These are phyloP conservation scores for Yamagishiella unicocca DNA, from an alignment of 139 green algal genomes.

Conservation along the genomic window DNA sequence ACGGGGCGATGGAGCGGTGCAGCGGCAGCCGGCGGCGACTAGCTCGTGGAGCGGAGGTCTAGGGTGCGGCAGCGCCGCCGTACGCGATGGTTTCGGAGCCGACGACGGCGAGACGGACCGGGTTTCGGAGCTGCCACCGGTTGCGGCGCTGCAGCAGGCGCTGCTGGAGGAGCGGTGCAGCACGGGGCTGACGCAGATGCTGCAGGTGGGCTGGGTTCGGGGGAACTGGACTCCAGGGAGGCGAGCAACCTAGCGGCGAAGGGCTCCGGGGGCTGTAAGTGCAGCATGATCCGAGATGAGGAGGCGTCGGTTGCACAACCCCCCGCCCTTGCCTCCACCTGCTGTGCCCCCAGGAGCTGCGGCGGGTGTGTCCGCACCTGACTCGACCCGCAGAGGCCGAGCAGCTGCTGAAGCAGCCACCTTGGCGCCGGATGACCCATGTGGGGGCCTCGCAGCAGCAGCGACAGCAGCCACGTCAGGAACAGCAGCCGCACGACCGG, in stretches of 20 bases:
- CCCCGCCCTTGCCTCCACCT: not conserved
- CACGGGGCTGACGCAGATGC: not conserved
- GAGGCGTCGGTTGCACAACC: too few species aligned
- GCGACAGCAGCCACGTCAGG: not conserved
- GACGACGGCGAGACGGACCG: not conserved
- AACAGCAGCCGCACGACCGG: constrained; percentile 8
- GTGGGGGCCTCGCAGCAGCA: too few species aligned
- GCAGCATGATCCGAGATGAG: too few species aligned
- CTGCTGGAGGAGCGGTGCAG: not conserved
- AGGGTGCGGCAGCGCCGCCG: too few species aligned
- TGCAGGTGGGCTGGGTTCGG: not conserved
- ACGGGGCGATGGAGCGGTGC: too few species aligned
- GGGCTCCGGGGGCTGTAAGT: not conserved
- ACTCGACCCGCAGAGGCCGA: not conserved
- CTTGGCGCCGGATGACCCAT: too few species aligned
- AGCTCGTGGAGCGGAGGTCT: too few species aligned
- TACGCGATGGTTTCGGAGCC: too few species aligned
- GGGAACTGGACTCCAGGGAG: not conserved
- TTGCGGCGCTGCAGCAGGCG: not conserved
- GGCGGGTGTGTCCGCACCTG: not conserved
- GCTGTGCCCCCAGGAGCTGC: not conserved
- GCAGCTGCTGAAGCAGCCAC: not conserved
- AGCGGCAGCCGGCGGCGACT: too few species aligned
- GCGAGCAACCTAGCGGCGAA: not conserved
- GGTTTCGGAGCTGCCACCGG: not conserved